A percentile compares a stretch with the other conserved stretches of the same genome.
These are phyloP conservation scores for Usnea hakonensis DNA, from an alignment of 495 filamentous ascomycete species.

Conservation along the genomic window DNA sequence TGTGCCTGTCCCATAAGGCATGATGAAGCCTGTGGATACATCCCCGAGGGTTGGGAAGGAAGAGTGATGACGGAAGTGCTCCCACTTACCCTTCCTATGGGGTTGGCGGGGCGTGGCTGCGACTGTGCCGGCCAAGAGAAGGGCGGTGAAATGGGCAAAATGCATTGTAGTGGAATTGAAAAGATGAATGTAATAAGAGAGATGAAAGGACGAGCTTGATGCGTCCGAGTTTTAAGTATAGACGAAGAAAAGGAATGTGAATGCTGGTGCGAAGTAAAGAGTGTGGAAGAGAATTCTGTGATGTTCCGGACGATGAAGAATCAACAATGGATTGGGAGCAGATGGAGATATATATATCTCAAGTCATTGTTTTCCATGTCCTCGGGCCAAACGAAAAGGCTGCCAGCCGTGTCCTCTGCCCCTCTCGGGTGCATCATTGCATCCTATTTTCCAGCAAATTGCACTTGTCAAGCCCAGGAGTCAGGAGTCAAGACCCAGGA, in stretches of 20 bases:
- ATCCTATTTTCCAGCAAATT: not conserved
- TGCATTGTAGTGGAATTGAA: conserved; percentile 1
- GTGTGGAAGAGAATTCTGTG: conserved; percentile 10
- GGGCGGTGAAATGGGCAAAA: not conserved
- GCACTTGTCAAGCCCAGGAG: not conserved
- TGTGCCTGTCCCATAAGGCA: not conserved
- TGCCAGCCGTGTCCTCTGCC: not conserved
- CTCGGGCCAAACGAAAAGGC: not conserved
- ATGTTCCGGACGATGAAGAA: not conserved
- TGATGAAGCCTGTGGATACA: not conserved
- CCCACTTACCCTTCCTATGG: not conserved
- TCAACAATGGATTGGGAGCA: not conserved
- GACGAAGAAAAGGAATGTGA: not conserved
- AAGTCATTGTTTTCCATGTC: not conserved
- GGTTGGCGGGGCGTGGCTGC: conserved; percentile 3
- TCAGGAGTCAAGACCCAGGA: too few relatives aligned
- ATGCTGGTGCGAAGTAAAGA: conserved; percentile 10
- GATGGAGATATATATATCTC: not conserved
- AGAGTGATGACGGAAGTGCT: not conserved
- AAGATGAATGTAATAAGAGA: not conserved
- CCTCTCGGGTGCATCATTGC: too few relatives aligned
- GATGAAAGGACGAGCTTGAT: conserved; percentile 1
- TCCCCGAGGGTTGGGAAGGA: not conserved
- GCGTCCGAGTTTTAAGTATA: conserved; percentile 1
- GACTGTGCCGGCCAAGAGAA: conserved; percentile 1